Evolutionary conservation across 2,329 filamentous ascomycete species (phyloP).

Genomic region (Lecanicillium sp.): DNA sequence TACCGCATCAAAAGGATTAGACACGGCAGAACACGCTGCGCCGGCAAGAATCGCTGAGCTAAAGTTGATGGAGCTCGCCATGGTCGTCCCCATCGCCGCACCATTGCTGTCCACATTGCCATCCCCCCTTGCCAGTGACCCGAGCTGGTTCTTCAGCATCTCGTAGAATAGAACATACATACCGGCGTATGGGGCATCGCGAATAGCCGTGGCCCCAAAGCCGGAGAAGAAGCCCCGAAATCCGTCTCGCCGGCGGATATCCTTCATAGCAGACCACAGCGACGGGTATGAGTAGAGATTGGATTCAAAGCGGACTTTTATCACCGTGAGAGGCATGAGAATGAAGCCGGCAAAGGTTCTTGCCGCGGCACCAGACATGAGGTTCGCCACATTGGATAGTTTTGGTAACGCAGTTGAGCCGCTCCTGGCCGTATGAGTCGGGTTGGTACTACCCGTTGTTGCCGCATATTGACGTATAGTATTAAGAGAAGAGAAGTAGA

Average conservation of each 20-base stretch:
- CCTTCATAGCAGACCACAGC: constrained; percentile 60
- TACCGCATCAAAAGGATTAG: constrained; percentile 94
- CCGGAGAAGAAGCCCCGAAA: constrained; percentile 83
- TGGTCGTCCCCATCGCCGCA: constrained; percentile 20
- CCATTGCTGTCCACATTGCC: constrained; percentile 2
- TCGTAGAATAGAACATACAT: constrained; percentile 95
- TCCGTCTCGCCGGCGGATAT: constrained; percentile 69
- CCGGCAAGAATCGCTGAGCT: constrained; percentile 74
- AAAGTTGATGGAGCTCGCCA: constrained; percentile 70
- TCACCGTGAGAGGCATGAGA: constrained; percentile 91
- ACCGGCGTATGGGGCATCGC: constrained; percentile 95
- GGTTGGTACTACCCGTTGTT: constrained; percentile 16
- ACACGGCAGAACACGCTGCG: constrained; percentile 74
- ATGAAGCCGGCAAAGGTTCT: constrained; percentile 81
- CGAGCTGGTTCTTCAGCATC: constrained; percentile 61
- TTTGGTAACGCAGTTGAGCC: constrained; percentile 69
- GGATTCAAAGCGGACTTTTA: constrained; percentile 94
- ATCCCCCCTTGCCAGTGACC: constrained; percentile 13
- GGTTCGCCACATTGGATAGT: constrained; percentile 75
- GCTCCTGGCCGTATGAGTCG: constrained; percentile 14
- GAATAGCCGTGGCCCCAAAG: constrained; percentile 85
- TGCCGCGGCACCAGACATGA: constrained; percentile 76
- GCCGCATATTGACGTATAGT: constrained; percentile 62
- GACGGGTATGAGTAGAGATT: constrained; percentile 78
- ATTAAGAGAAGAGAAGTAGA: constrained; percentile 91